Evolutionary conservation across 2,329 filamentous ascomycete species (phyloP), one percentile per base, ranked within the genome.

Genomic region (Tolypocladium album): DNA sequence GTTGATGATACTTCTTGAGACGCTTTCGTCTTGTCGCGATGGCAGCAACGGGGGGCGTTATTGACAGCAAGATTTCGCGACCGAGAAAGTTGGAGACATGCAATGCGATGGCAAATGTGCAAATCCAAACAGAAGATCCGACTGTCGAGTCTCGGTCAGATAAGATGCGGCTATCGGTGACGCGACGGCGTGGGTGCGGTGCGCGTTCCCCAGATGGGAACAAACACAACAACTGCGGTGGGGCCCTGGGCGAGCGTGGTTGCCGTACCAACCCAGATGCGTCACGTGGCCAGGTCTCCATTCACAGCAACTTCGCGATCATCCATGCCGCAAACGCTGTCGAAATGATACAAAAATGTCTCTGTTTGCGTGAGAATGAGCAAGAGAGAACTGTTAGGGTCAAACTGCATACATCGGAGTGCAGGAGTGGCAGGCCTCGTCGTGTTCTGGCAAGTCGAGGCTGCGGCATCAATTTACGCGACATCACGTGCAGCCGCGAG

Each of bases 401-500:
- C 5, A 34, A 7, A 8, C 2, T 20, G 5, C 3, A 9, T 17
- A 11, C 8, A 17, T 8, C 15, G 27, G 20, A 31, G 0, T 4
- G 24, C 34, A 22, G 20, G 50, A 4, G 31, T 15, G 27, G 3
- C 27, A 4, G 50, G 17, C 47, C n/a, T 12, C 17, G 50, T 31
- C 27, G 8, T n/a, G 20, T 13, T 36, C 50, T 1, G 22, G 50
- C 12, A 13, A 3, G 22, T 2, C 9, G 34, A 31, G 22, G 34
- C 20, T 39, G 13, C 34, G 31, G 11, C 52, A 58, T 43, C 67
- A 68, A 66, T 75, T 67, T 70, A 74, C 72, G 68, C 71, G 71
- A 17, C 15, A 15, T 65, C 73, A 75, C 73, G 73, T 75, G 73
- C 64, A 2, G 6, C 12, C 68, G 71, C 65, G 72, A 61, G 57